Conservation (phyloP, 2,329 filamentous ascomycete genomes). For the Seiridium cupressi region DNA sequence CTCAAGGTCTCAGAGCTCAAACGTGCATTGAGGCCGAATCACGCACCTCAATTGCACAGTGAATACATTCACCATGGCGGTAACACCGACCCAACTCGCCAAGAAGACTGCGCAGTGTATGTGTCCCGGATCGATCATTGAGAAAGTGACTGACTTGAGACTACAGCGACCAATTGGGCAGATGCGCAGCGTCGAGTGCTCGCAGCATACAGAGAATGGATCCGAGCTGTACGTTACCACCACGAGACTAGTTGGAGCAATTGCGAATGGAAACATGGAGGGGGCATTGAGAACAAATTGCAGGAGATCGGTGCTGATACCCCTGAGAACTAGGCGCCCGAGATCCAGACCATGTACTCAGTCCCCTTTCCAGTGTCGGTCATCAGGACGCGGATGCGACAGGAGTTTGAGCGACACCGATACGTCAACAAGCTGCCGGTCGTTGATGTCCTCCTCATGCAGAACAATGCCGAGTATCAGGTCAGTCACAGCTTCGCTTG, state of each 20-base stretch:
- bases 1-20: background rate
- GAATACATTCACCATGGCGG: conserved; percentile 64
- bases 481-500: conserved; percentile 42
- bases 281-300: background rate
- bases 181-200: conserved; percentile 88
- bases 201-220: conserved; percentile 90
- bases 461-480: conserved; percentile 94
- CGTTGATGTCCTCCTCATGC: conserved; percentile 85
- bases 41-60: conserved; percentile 21
- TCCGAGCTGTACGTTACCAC: conserved; percentile 76
- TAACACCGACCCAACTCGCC: conserved; percentile 91
- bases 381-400: conserved; percentile 88
- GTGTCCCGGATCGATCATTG: conserved; percentile 28
- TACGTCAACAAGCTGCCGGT: conserved; percentile 86
- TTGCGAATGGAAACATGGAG: background rate
- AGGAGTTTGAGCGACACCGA: conserved; percentile 95
- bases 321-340: conserved; percentile 68
- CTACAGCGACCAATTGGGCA: conserved; percentile 77
- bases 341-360: conserved; percentile 97
- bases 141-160: conserved; percentile 31
- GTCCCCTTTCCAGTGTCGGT: conserved; percentile 83
- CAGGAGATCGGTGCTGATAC: background rate
- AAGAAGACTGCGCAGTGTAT: conserved; percentile 75
- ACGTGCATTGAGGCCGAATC: conserved; percentile 9
- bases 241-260: background rate